Conservation (phyloP, 1,284 basidiomycete genomes). For the Cryptococcus depauperatus region DNA sequence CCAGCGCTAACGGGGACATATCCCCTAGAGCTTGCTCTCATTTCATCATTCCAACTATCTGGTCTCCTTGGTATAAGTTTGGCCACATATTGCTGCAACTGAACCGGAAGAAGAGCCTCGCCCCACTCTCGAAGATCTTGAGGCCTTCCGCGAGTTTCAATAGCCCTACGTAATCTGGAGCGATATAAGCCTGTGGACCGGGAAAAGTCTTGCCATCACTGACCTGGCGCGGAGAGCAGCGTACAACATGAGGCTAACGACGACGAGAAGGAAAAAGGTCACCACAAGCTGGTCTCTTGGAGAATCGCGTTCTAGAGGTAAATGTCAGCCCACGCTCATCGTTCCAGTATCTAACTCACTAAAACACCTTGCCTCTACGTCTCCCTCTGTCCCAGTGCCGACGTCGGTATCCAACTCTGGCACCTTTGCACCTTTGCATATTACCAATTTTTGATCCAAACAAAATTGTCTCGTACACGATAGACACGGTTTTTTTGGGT, state of each 20-base stretch:
- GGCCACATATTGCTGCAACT: conserved; percentile 11
- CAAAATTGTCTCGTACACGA: conserved; percentile 94
- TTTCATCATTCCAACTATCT: conserved; percentile 1
- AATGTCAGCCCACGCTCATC: conserved; percentile 4
- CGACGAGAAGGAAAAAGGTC: conserved; percentile 74
- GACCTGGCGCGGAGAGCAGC: conserved; percentile 61
- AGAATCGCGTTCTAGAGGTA: conserved; percentile 63
- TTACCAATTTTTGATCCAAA: conserved; percentile 78
- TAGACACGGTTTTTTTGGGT: conserved; percentile 78
- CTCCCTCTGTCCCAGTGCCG: conserved; percentile 90
- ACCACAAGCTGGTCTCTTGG: conserved; percentile 85
- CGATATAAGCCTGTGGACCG: not conserved
- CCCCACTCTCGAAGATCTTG: conserved; percentile 38
- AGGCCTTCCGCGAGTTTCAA: conserved; percentile 33
- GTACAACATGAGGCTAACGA: conserved; percentile 70
- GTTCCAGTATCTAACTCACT: conserved; percentile 53
- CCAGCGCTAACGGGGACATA: conserved; percentile 21
- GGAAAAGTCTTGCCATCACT: conserved; percentile 7
- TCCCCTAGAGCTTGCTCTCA: conserved; percentile 6
- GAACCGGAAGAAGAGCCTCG: conserved; percentile 23
- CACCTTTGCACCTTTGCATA: conserved; percentile 64
- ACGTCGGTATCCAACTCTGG: conserved; percentile 84
- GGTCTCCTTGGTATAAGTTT: conserved; percentile 5
- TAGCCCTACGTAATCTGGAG: conserved; percentile 30
- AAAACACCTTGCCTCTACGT: conserved; percentile 91